Percentiles rank a stretch among this genome's conserved stretches.
These are phyloP conservation scores for Kockovaella imperatae DNA, from an alignment of 768 basidiomycete genomes.

Conservation along the genomic window DNA sequence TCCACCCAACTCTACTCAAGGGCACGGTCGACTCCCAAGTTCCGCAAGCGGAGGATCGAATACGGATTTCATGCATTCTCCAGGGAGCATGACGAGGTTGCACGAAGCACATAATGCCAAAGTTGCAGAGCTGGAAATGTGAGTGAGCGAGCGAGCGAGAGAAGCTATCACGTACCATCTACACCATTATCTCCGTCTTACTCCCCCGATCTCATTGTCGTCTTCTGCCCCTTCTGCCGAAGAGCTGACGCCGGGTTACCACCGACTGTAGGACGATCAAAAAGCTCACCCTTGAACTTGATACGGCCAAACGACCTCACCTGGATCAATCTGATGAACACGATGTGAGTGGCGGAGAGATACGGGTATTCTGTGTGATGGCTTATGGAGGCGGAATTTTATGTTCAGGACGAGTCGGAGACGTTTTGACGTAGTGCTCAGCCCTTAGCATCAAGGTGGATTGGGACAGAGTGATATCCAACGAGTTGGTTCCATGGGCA, in stretches of 20 bases:
- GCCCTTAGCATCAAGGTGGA: no score
- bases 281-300: constrained; percentile 11
- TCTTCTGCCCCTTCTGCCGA: background rate
- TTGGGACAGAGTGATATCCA: no score
- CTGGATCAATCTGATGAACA: background rate
- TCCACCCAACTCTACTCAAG: constrained; percentile 1
- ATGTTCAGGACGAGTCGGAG: no score
- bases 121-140: constrained; percentile 29
- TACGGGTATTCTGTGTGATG: no score
- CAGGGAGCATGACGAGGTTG: constrained; percentile 14
- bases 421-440: no score
- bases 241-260: background rate
- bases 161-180: no score
- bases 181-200: no score
- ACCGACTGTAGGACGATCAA: constrained; percentile 15
- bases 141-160: constrained; percentile 5
- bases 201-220: background rate
- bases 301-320: background rate
- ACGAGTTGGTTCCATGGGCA: no score
- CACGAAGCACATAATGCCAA: constrained; percentile 35
- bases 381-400: no score
- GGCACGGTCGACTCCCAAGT: background rate
- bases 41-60: no score
- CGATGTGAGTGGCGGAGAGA: background rate
- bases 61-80: background rate